Evolutionary conservation across 176 grass and related monocot species (phyloP).

Genomic region (Lolium rigidum): DNA sequence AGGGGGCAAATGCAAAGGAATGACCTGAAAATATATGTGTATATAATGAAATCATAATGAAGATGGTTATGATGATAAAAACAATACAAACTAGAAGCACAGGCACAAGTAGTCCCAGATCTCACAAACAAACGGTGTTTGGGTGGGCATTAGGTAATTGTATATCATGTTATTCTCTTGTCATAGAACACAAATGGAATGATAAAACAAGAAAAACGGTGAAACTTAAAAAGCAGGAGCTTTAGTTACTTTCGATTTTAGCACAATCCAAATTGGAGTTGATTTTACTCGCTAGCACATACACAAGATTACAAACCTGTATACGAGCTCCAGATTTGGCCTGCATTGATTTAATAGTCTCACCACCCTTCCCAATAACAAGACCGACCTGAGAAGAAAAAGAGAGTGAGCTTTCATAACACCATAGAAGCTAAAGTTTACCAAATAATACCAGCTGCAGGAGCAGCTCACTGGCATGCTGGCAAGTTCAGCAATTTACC

Average conservation of each 20-base stretch:
- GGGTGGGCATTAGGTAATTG: background rate
- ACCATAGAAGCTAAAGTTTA: background rate
- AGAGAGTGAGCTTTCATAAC: background rate
- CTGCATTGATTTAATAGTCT: constrained; percentile 98
- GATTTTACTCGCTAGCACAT: constrained; percentile 2
- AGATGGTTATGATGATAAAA: background rate
- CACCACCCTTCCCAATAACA: constrained; percentile 95
- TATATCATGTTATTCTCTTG: background rate
- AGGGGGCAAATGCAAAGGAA: constrained; percentile 89
- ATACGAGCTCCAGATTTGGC: constrained; percentile 85
- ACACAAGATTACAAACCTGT: constrained; percentile 60
- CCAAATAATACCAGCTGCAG: background rate
- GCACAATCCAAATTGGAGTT: background rate
- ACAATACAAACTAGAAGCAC: constrained; percentile 24
- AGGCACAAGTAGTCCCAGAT: background rate
- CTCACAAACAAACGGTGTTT: background rate
- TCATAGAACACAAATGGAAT: background rate
- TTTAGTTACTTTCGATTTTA: background rate
- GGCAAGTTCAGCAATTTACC: constrained; percentile 40
- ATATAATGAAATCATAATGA: constrained; percentile 29
- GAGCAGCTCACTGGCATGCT: background rate
- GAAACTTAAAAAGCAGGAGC: background rate
- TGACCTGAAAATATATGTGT: constrained; percentile 59
- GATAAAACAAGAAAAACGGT: background rate
- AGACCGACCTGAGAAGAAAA: constrained; percentile 72